Percentiles rank a stretch among this genome's conserved stretches.
Evolutionary conservation across 768 basidiomycete species (phyloP).

Genomic region (Mrakia frigida): DNA sequence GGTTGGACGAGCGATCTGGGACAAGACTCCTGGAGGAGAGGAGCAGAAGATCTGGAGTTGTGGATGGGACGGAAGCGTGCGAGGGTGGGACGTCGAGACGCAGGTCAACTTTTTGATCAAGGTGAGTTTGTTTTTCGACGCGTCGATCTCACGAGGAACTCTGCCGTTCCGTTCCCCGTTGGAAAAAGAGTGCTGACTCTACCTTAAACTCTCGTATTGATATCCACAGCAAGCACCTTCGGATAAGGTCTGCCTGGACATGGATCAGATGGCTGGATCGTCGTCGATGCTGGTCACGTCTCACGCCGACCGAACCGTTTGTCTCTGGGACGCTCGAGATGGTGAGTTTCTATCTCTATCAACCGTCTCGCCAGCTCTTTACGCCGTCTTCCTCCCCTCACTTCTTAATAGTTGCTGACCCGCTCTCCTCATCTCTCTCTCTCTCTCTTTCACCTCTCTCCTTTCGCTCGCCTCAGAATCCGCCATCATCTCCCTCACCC

Average conservation of each 20-base stretch:
- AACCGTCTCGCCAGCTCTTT: no score
- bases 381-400: no score
- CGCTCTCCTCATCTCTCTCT: not conserved
- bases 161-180: not conserved
- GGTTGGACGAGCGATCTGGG: slow-evolving; percentile 68
- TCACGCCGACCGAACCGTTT: slow-evolving; percentile 64
- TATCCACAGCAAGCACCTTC: slow-evolving; percentile 42
- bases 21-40: slow-evolving; percentile 34
- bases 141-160: not conserved
- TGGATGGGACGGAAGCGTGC: slow-evolving; percentile 84
- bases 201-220: not conserved
- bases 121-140: slow-evolving; percentile 37
- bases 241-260: slow-evolving; percentile 46
- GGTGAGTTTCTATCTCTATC: slow-evolving; percentile 36
- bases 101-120: slow-evolving; percentile 48
- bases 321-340: slow-evolving; percentile 63
- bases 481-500: slow-evolving; percentile 44
- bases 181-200: not conserved
- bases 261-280: slow-evolving; percentile 48
- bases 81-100: slow-evolving; percentile 77
- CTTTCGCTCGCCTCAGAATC: slow-evolving; percentile 36
- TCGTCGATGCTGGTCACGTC: slow-evolving; percentile 55
- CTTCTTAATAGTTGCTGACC: no score
- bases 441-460: not conserved
- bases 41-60: slow-evolving; percentile 51